Conservation (phyloP, 73 alveolate species). For the Effrenium voratum region DNA sequence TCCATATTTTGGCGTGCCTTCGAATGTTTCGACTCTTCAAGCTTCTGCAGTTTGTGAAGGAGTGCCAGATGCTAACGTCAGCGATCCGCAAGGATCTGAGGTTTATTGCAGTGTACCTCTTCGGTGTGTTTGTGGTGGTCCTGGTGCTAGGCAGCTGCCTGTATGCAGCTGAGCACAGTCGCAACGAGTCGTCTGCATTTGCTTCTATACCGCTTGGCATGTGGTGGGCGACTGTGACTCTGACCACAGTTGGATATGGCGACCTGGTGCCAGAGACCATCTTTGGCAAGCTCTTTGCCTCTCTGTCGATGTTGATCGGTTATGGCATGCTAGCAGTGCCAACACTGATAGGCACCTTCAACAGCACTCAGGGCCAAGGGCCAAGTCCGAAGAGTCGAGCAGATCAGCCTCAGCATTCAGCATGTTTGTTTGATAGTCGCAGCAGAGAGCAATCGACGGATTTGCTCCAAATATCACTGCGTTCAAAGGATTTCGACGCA, state of each 20-base stretch:
- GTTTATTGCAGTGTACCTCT: conserved; percentile 30
- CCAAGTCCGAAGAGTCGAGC: background rate
- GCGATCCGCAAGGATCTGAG: conserved; percentile 33
- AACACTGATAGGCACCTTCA: conserved; percentile 7
- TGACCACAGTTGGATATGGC: conserved; percentile 74
- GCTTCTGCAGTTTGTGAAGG: conserved; percentile 10
- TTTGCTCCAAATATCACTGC: background rate
- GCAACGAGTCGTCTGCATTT: background rate
- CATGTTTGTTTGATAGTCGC: background rate
- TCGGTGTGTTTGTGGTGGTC: conserved; percentile 46
- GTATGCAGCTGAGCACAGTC: conserved; percentile 24
- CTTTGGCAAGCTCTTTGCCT: conserved; percentile 47
- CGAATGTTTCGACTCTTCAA: conserved; percentile 24
- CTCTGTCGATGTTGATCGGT: conserved; percentile 41
- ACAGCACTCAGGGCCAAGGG: background rate
- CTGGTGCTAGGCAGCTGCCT: conserved; percentile 43
- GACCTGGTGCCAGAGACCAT: conserved; percentile 45
- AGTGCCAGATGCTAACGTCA: background rate
- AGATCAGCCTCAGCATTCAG: background rate
- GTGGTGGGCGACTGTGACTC: conserved; percentile 85
- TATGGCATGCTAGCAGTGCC: conserved; percentile 74
- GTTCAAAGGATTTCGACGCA: background rate
- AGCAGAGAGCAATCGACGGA: background rate
- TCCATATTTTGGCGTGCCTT: conserved; percentile 6
- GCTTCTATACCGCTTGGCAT: conserved; percentile 51